Conservation (phyloP, 192 early-diverging fungal genomes). For the Pilobolus umbonatus region DNA sequence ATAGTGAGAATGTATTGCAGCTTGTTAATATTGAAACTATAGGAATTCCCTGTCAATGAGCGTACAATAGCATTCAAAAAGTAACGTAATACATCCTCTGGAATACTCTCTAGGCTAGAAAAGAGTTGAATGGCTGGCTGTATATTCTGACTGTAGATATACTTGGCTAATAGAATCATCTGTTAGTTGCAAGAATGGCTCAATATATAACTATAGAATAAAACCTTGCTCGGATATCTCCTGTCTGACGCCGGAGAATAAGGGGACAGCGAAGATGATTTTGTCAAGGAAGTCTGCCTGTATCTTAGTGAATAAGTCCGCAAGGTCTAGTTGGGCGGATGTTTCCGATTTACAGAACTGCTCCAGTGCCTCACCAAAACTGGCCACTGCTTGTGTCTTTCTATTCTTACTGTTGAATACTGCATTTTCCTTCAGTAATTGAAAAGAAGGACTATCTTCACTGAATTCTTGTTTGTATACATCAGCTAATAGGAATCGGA, state of each 20-base stretch:
- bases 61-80: constrained; percentile 51
- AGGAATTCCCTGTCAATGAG: not conserved
- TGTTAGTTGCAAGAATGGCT: not conserved
- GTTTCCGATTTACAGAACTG: constrained; percentile 13
- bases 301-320: not conserved
- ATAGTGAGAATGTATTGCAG: not conserved
- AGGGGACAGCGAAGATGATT: not conserved
- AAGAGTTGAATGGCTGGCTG: constrained; percentile 19
- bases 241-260: constrained; percentile 1
- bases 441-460: constrained; percentile 2
- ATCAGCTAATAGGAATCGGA: constrained; percentile 31
- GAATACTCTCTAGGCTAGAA: constrained; percentile 36
- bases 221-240: constrained; percentile 3
- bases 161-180: constrained; percentile 2
- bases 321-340: not conserved
- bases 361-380: constrained; percentile 3
- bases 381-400: not conserved
- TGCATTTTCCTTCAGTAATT: constrained; percentile 17
- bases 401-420: not conserved
- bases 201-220: not conserved
- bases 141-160: constrained; percentile 9
- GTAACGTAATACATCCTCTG: constrained; percentile 53
- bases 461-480: not conserved
- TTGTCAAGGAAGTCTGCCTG: constrained; percentile 13
- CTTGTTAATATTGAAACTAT: not conserved